A percentile compares a stretch with the other conserved stretches of the same genome.
These are phyloP conservation scores for Pyropia yezoensis DNA, from an alignment of 23 red algal species.

Conservation along the genomic window DNA sequence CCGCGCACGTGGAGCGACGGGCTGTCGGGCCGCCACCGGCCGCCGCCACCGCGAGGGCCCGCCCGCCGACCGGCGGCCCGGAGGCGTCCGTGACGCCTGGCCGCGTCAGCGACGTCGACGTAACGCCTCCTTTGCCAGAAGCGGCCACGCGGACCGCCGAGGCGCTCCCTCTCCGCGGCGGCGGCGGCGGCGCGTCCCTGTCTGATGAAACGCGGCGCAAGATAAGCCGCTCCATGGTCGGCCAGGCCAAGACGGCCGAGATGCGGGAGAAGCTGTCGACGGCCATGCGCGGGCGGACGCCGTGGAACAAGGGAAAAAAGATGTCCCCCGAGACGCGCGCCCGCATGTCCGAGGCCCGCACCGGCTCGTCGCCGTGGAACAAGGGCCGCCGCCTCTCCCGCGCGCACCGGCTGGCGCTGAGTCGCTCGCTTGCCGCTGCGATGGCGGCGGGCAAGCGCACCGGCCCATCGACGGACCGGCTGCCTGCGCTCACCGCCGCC, in stretches of 20 bases:
- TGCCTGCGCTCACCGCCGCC: constrained; percentile 9
- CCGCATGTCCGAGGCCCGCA: constrained; percentile 53
- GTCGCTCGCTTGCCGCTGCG: background rate
- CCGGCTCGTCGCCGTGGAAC: constrained; percentile 69
- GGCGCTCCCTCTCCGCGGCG: too few relatives aligned
- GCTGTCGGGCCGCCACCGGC: too few relatives aligned
- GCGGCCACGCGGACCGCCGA: too few relatives aligned
- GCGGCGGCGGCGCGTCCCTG: background rate
- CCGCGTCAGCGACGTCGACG: too few relatives aligned
- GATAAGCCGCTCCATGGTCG: constrained; percentile 70
- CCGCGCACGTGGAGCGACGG: too few relatives aligned
- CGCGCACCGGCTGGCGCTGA: constrained; percentile 43
- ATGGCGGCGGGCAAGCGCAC: constrained; percentile 11
- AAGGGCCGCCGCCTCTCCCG: constrained; percentile 46
- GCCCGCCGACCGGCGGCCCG: too few relatives aligned
- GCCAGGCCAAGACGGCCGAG: constrained; percentile 34
- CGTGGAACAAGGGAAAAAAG: constrained; percentile 94
- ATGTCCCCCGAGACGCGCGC: constrained; percentile 68
- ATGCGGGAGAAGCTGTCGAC: constrained; percentile 63
- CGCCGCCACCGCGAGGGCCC: too few relatives aligned
- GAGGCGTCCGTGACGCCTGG: too few relatives aligned
- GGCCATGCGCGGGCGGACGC: constrained; percentile 39
- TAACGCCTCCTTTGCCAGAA: too few relatives aligned
- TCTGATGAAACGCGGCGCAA: constrained; percentile 49
- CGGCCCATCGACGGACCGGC: constrained; percentile 20